phyloP scores from a whole-genome alignment of 106 monocot genomes.

The Triglochin maritima region DNA sequence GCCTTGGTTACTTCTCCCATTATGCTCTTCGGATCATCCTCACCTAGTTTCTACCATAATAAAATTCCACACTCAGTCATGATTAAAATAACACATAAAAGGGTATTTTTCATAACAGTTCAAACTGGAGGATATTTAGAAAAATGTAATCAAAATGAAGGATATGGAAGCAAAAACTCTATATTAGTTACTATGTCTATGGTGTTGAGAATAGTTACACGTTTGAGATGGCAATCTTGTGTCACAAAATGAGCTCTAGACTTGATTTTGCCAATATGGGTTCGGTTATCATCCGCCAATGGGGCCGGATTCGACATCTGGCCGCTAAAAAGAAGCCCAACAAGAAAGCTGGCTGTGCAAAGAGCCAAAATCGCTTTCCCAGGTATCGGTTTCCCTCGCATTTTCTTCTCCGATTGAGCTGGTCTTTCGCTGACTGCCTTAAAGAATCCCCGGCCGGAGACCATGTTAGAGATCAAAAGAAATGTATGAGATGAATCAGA shows the following conservation, averaged over 20 bases:
- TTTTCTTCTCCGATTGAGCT: slow-evolving; percentile 52
- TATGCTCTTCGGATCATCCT: slow-evolving; percentile 34
- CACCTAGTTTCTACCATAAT: slow-evolving; percentile 33
- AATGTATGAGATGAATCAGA: neutral
- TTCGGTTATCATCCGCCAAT: neutral
- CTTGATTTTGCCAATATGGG: slow-evolving; percentile 3
- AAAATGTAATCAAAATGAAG: neutral
- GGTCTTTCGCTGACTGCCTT: slow-evolving; percentile 40
- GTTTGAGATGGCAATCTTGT: slow-evolving; percentile 38
- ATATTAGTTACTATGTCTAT: neutral
- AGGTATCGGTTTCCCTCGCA: slow-evolving; percentile 17
- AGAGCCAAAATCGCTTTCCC: slow-evolving; percentile 35
- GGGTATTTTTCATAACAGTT: neutral
- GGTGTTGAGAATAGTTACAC: slow-evolving; percentile 17
- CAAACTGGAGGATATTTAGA: neutral
- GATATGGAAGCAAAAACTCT: neutral
- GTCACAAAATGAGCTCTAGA: neutral
- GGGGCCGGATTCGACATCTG: slow-evolving; percentile 8
- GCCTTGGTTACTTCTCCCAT: slow-evolving; percentile 67
- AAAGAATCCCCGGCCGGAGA: slow-evolving; percentile 5
- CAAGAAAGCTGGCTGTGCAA: slow-evolving; percentile 41
- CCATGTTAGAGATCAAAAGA: neutral
- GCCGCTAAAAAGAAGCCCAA: slow-evolving; percentile 39
- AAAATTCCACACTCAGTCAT: neutral
- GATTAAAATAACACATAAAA: neutral